Conservation (phyloP, 306 rosid species). For the Gynostemma pentaphyllum region DNA sequence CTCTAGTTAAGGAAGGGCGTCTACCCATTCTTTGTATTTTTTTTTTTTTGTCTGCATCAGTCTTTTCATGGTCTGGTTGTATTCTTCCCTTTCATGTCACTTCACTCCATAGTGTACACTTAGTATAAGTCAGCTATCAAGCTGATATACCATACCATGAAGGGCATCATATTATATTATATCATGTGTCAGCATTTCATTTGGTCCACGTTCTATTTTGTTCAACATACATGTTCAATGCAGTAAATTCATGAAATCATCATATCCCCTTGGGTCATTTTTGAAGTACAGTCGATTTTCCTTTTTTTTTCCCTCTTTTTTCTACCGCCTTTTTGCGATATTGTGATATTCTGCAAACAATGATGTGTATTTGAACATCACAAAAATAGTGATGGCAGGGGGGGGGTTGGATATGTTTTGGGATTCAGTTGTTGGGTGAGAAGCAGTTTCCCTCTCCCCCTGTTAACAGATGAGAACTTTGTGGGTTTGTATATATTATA, state of each 20-base stretch:
- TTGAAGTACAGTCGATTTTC: constrained; percentile 3
- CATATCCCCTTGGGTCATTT: constrained; percentile 7
- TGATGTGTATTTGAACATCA: constrained; percentile 3
- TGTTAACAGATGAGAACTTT: background rate
- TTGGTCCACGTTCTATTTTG: constrained; percentile 16
- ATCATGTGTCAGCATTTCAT: constrained; percentile 33
- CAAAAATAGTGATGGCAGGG: background rate
- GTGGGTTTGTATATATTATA: constrained; percentile 2
- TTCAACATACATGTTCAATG: constrained; percentile 23
- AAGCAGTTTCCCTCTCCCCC: background rate
- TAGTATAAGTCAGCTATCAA: constrained; percentile 15
- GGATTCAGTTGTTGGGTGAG: constrained; percentile 10
- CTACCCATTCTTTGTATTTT: background rate
- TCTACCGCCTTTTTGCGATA: background rate
- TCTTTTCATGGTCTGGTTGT: constrained; percentile 15
- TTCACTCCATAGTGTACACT: constrained; percentile 4
- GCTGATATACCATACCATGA: constrained; percentile 15
- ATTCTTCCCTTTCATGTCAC: background rate
- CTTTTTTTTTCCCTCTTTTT: background rate
- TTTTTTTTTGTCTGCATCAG: constrained; percentile 11
- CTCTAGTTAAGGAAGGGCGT: background rate
- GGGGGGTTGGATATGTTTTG: background rate
- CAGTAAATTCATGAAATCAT: constrained; percentile 46
- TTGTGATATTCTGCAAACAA: background rate
- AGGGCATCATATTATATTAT: constrained; percentile 26